A percentile compares a stretch with the other conserved stretches of the same genome.
These are phyloP conservation scores for Thamnidium elegans DNA, from an alignment of 192 early-diverging fungal genomes.

Conservation along the genomic window DNA sequence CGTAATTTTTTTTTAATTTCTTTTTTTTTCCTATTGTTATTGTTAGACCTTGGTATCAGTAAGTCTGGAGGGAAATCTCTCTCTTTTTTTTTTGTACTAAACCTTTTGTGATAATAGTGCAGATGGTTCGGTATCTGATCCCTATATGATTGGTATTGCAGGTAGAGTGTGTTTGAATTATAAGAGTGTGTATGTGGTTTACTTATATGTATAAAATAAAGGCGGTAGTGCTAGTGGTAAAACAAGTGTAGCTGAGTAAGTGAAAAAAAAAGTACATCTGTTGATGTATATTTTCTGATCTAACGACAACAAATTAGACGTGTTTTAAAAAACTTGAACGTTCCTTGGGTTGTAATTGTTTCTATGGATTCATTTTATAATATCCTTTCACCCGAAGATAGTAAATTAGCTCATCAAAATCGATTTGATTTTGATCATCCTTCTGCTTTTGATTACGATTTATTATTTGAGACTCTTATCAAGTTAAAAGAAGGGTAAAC, in stretches of 20 bases:
- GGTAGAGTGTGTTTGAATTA: conserved; percentile 37
- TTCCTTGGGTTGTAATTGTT: conserved; percentile 84
- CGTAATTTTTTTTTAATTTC: background rate
- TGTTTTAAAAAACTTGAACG: conserved; percentile 70
- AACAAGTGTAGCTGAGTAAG: conserved; percentile 71
- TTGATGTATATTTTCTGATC: background rate
- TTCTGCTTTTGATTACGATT: conserved; percentile 81
- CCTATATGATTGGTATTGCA: conserved; percentile 73
- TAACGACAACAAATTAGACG: conserved; percentile 31
- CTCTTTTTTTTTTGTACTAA: background rate
- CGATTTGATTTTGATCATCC: conserved; percentile 95
- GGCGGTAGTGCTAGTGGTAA: conserved; percentile 82
- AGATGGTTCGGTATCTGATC: conserved; percentile 60
- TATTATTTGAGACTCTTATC: conserved; percentile 63
- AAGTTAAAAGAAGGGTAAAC: conserved; percentile 76
- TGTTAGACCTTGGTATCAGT: conserved; percentile 17
- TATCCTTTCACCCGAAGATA: conserved; percentile 73
- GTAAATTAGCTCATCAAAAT: conserved; percentile 48
- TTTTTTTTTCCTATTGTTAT: background rate
- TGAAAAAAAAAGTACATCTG: background rate
- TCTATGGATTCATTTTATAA: conserved; percentile 99
- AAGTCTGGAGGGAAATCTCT: background rate
- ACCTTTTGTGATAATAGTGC: conserved; percentile 23
- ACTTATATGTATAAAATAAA: conserved; percentile 5
- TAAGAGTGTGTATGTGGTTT: background rate